Conservation (phyloP, 1,284 basidiomycete genomes). For the Cutaneotrichosporon sp. region DNA sequence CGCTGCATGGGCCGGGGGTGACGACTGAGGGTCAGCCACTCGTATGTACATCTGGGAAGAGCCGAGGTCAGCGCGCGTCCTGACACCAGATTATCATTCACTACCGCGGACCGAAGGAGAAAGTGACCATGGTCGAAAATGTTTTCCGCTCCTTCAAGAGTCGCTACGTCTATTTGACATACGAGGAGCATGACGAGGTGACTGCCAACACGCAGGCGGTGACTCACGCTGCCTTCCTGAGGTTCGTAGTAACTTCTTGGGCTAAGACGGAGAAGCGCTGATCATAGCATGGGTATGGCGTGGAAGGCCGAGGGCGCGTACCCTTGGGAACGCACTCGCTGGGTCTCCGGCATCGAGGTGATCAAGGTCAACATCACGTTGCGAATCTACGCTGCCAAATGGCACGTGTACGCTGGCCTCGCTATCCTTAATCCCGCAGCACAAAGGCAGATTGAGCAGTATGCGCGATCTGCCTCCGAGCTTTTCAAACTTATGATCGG, state of each 20-base stretch:
- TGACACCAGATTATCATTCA: constrained; percentile 72
- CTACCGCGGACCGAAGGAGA: constrained; percentile 72
- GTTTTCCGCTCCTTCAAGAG: constrained; percentile 78
- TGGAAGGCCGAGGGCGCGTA: constrained; percentile 76
- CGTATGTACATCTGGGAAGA: constrained; percentile 49
- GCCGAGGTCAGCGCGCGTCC: not conserved
- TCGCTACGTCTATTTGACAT: constrained; percentile 85
- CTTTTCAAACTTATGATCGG: constrained; percentile 95
- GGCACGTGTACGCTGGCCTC: constrained; percentile 98
- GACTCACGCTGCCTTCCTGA: constrained; percentile 94
- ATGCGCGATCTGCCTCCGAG: constrained; percentile 75
- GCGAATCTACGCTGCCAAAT: constrained; percentile 93
- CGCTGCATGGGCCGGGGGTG: constrained; percentile 88
- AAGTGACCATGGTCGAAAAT: constrained; percentile 72
- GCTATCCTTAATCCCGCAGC: constrained; percentile 96
- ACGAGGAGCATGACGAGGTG: constrained; percentile 92
- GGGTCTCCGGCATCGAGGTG: constrained; percentile 97
- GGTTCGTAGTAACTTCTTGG: constrained; percentile 57
- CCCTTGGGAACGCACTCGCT: constrained; percentile 89
- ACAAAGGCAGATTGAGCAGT: constrained; percentile 81
- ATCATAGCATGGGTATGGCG: constrained; percentile 86
- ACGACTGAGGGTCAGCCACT: constrained; percentile 87
- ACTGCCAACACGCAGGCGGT: constrained; percentile 98
- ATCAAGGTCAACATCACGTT: constrained; percentile 97
- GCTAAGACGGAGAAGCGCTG: not conserved